Conservation (phyloP, 2,329 filamentous ascomycete genomes). For the Xylariaceae sp. region DNA sequence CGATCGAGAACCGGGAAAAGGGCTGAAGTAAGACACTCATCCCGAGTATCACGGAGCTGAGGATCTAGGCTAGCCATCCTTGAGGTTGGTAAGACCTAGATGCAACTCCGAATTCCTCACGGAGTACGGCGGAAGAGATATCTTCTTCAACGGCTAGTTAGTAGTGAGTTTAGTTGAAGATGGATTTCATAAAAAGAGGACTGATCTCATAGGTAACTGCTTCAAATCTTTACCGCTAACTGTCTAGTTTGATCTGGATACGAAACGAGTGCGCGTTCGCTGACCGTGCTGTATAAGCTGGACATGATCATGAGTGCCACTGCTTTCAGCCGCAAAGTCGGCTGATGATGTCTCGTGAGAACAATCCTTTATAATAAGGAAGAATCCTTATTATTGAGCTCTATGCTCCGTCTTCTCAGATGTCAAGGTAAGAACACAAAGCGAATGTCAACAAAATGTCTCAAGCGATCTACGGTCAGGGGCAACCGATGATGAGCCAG, state of each 20-base stretch:
- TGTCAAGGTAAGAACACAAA: not conserved
- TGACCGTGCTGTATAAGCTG: not conserved
- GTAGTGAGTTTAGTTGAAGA: too few species aligned
- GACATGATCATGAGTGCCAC: not conserved
- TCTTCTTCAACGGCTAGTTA: too few species aligned
- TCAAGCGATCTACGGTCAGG: constrained; percentile 7
- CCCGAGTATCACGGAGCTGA: not conserved
- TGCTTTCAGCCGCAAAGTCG: constrained; percentile 15
- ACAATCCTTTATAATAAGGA: not conserved
- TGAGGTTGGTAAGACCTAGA: constrained; percentile 9
- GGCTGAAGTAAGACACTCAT: too few species aligned
- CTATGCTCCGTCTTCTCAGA: not conserved
- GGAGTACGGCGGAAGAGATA: too few species aligned
- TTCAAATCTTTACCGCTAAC: too few species aligned
- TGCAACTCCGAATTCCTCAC: too few species aligned
- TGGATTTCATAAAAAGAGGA: too few species aligned
- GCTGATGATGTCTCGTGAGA: not conserved
- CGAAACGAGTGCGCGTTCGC: not conserved
- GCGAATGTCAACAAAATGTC: constrained; percentile 11
- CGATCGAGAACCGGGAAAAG: too few species aligned
- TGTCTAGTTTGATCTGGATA: not conserved
- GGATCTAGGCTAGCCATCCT: constrained; percentile 13
- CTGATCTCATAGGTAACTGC: too few species aligned
- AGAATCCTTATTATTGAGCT: not conserved
- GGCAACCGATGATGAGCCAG: not conserved